Conservation (phyloP, 1,139 yeast species). For the Lodderomyces orthopsilosis region DNA sequence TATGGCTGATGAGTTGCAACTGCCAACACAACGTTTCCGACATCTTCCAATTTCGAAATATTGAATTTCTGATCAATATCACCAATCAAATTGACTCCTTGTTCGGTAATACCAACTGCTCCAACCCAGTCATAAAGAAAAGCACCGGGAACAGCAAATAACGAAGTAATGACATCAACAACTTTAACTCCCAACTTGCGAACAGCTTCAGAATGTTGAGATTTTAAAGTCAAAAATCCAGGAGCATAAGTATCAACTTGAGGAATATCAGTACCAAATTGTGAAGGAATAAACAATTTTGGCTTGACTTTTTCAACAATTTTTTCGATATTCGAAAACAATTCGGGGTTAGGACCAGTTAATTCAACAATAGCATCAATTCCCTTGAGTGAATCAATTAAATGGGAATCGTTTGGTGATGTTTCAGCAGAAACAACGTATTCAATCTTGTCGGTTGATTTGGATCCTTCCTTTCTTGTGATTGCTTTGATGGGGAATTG, state of each 20-base stretch:
- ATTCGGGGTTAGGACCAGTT: constrained; percentile 24
- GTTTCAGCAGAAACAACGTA: constrained; percentile 33
- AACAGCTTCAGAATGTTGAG: constrained; percentile 36
- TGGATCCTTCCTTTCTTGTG: constrained; percentile 41
- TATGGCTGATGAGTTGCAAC: constrained; percentile 33
- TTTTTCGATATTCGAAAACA: constrained; percentile 25
- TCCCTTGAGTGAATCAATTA: constrained; percentile 30
- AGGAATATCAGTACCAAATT: constrained; percentile 50
- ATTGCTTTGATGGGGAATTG: constrained; percentile 51
- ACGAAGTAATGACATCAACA: constrained; percentile 44
- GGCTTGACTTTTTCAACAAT: constrained; percentile 43
- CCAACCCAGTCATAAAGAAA: constrained; percentile 34
- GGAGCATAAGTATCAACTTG: constrained; percentile 25
- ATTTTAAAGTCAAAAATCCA: constrained; percentile 37
- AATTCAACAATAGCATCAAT: constrained; percentile 53
- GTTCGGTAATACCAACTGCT: constrained; percentile 36
- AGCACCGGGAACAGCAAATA: constrained; percentile 43
- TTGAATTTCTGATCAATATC: constrained; percentile 32
- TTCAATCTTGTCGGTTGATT: constrained; percentile 37
- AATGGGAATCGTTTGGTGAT: constrained; percentile 20
- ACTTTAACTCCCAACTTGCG: constrained; percentile 41
- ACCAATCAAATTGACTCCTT: constrained; percentile 42
- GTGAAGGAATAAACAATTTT: constrained; percentile 59
- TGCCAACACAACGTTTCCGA: constrained; percentile 46
- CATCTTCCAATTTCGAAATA: constrained; percentile 39